A percentile compares a stretch with the other conserved stretches of the same genome.
These are phyloP conservation scores for Penicillium waksmanii DNA, from an alignment of 495 filamentous ascomycete genomes.

Conservation along the genomic window DNA sequence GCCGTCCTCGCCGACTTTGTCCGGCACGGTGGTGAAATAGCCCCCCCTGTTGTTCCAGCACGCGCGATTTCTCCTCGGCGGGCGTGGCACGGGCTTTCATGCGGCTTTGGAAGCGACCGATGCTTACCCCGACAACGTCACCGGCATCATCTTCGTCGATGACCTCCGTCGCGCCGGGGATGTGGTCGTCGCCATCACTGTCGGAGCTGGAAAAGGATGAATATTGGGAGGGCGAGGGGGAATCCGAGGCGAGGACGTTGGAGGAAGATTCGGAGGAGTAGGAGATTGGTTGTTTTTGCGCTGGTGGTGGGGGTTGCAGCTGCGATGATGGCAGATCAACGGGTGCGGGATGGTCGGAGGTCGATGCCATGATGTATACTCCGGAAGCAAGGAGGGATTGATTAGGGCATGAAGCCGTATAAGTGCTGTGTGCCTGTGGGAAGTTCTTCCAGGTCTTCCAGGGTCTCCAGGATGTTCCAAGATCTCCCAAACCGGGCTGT, in stretches of 20 bases:
- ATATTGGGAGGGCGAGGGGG: slow-evolving; percentile 24
- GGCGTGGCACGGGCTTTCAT: slow-evolving; percentile 73
- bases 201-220: slow-evolving; percentile 43
- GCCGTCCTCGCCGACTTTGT: slow-evolving; percentile 31
- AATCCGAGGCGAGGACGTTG: slow-evolving; percentile 25
- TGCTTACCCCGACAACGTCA: slow-evolving; percentile 76
- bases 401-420: slow-evolving; percentile 18
- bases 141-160: slow-evolving; percentile 51
- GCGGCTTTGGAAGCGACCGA: slow-evolving; percentile 71
- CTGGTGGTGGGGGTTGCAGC: not conserved
- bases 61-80: slow-evolving; percentile 72
- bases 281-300: slow-evolving; percentile 14
- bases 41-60: slow-evolving; percentile 60
- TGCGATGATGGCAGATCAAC: too few species aligned
- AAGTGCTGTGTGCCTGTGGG: not conserved
- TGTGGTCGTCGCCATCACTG: slow-evolving; percentile 42
- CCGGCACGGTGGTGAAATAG: slow-evolving; percentile 53
- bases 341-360: slow-evolving; percentile 9
- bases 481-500: too few species aligned
- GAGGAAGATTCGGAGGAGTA: slow-evolving; percentile 30
- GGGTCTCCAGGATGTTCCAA: too few species aligned
- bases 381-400: not conserved
- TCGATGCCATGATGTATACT: slow-evolving; percentile 15
- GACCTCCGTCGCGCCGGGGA: slow-evolving; percentile 18
- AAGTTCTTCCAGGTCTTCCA: too few species aligned